Conservation (phyloP, 306 rosid species). For the Phaseolus lunatus region DNA sequence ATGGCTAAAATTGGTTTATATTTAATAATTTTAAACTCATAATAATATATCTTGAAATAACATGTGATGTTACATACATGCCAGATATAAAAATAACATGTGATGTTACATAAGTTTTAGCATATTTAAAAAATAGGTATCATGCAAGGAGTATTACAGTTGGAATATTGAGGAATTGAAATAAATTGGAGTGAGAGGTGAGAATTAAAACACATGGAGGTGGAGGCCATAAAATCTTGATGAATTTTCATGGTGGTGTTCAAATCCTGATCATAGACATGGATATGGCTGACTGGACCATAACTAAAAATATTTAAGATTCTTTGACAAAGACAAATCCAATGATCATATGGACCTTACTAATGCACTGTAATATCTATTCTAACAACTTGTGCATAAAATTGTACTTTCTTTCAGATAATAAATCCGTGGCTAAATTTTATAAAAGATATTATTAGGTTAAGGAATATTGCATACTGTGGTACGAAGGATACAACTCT, state of each 20-base stretch:
- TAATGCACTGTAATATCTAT: not conserved
- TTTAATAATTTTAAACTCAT: no score
- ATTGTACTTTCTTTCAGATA: slow-evolving; percentile 10
- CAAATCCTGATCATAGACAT: slow-evolving; percentile 21
- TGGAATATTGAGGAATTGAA: not conserved
- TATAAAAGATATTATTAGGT: not conserved
- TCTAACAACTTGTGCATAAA: not conserved
- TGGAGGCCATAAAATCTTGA: slow-evolving; percentile 20
- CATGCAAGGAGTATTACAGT: not conserved
- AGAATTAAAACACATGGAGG: slow-evolving; percentile 25
- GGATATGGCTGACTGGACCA: slow-evolving; percentile 11
- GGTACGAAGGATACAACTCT: not conserved
- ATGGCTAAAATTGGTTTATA: no score
- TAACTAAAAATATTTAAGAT: not conserved
- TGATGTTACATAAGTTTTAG: no score
- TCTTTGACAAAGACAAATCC: slow-evolving; percentile 37
- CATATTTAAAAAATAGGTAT: not conserved
- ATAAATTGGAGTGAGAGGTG: slow-evolving; percentile 16
- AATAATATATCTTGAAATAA: no score
- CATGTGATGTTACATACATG: no score
- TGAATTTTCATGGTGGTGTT: not conserved
- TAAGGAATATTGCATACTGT: not conserved
- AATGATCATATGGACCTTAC: slow-evolving; percentile 28
- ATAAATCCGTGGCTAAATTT: slow-evolving; percentile 1
- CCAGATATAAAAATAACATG: no score